Conservation (phyloP, 345 rosid genomes). For the Citrus sinensis region DNA sequence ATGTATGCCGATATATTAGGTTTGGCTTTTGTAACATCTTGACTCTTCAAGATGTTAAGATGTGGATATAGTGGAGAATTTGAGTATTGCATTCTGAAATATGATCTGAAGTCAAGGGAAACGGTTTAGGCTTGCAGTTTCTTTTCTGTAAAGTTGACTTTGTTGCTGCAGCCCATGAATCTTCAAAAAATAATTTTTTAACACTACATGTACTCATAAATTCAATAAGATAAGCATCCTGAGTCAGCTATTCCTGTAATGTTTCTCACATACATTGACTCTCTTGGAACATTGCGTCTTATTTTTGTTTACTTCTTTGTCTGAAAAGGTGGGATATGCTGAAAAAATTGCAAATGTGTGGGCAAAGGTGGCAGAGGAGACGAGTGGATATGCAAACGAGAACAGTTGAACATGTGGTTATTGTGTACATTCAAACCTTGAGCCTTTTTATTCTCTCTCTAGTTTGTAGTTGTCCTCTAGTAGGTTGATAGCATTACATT, state of each 20-base stretch:
- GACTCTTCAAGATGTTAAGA: not conserved
- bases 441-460: constrained; percentile 9
- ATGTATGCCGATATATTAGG: not conserved
- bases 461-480: constrained; percentile 9
- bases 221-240: not conserved
- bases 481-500: constrained; percentile 21
- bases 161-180: not conserved
- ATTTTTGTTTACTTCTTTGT: not conserved
- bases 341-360: constrained; percentile 90
- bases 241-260: not conserved
- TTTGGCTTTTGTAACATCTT: not conserved
- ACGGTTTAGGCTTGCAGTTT: not conserved
- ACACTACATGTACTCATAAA: not conserved
- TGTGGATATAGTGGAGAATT: not conserved
- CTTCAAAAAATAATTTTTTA: not conserved
- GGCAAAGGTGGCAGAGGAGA: constrained; percentile 89
- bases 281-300: not conserved
- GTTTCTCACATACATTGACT: not conserved
- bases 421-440: constrained; percentile 37
- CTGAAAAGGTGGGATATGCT: constrained; percentile 81
- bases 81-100: not conserved
- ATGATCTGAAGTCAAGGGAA: not conserved
- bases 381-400: constrained; percentile 61
- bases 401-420: constrained; percentile 28
- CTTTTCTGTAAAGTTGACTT: not conserved